Base-by-base conservation (phyloP, 345 rosid species). In the Microcos paniculata region DNA sequence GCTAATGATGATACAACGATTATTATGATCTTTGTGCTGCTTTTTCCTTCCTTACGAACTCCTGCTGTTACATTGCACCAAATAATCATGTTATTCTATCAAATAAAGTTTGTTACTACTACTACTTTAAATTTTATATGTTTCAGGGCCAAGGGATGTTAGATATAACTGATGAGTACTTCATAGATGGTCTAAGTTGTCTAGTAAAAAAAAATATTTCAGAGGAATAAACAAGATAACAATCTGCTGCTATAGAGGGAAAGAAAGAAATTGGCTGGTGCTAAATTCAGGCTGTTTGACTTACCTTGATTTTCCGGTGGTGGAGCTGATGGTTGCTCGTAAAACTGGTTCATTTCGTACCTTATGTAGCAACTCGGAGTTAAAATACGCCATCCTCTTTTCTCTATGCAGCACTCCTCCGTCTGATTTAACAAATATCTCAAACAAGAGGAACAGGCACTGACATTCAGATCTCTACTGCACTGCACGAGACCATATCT, bases 401-500 rank as follows among this genome's bases (percentile, higher is more conserved):
- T 82, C 38, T 24, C 48, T 55, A 62, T 66, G 75, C 82, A 87
- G 71, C 85, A 77, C 9, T 18, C 0, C 3, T 10, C 4, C 8
- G 26, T 38, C 10, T 15, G 9, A 0, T 75, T 10, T 0, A 24
- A 31, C 59, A 75, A 38, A 13, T 7, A 0, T 0, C 0, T 21
- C 80, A 87, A 66, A 76, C 90, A 87, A 21, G 55, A 12, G 0
- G 3, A 0, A 56, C 86, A 84, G 2, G 4, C 14, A 24, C 56
- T 71, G 0, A 77, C 55, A n/a, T 72, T 71, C 15, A 87, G 30
- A 69, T 87, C 88, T 71, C 81, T 81, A 18, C 62, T 80, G 45
- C 88, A 84, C 79, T 84, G 87, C 11, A 8, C 75, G 74, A 87
- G 7, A 8, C 81, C 86, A 70, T 78, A 87, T 43, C 79, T 61